A percentile compares a stretch with the other conserved stretches of the same genome.
Conservation (phyloP, 257 asterid genomes). For the Linderniella brevidens region DNA sequence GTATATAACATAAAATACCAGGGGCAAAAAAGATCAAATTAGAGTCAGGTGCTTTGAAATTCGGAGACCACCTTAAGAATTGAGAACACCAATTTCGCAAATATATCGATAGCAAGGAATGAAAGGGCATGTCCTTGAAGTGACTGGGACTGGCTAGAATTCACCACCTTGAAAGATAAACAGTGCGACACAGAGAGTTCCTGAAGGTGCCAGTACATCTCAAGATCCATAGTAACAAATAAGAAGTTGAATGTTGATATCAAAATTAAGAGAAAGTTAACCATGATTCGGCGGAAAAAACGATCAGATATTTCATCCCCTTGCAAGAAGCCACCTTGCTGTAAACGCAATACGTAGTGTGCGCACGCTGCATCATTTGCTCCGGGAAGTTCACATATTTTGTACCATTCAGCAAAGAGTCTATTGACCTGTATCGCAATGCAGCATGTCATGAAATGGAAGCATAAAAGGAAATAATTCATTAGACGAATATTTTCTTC, state of each 20-base stretch:
- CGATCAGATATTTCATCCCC: conserved; percentile 88
- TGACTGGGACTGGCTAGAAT: conserved; percentile 46
- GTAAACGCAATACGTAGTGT: conserved; percentile 44
- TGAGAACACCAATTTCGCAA: conserved; percentile 66
- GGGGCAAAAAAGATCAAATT: not conserved
- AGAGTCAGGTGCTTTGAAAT: too few relatives aligned
- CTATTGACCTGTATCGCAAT: conserved; percentile 32
- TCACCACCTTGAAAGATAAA: conserved; percentile 58
- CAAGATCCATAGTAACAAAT: too few relatives aligned
- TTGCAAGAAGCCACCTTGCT: conserved; percentile 68
- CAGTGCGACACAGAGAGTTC: conserved; percentile 87
- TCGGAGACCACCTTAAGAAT: conserved; percentile 46
- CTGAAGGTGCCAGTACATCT: conserved; percentile 19
- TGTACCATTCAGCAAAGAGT: conserved; percentile 78
- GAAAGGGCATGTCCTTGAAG: conserved; percentile 61
- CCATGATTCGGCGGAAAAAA: conserved; percentile 72
- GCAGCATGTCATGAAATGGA: not conserved
- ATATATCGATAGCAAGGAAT: conserved; percentile 90
- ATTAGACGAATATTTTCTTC: not conserved
- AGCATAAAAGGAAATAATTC: too few relatives aligned
- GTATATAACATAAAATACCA: not conserved
- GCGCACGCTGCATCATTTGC: conserved; percentile 63
- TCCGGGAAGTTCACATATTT: conserved; percentile 76
- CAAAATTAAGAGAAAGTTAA: conserved; percentile 12
- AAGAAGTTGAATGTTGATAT: not conserved